phyloP scores from a whole-genome alignment of 164 flowering plant species.

The Stephania cephalantha region DNA sequence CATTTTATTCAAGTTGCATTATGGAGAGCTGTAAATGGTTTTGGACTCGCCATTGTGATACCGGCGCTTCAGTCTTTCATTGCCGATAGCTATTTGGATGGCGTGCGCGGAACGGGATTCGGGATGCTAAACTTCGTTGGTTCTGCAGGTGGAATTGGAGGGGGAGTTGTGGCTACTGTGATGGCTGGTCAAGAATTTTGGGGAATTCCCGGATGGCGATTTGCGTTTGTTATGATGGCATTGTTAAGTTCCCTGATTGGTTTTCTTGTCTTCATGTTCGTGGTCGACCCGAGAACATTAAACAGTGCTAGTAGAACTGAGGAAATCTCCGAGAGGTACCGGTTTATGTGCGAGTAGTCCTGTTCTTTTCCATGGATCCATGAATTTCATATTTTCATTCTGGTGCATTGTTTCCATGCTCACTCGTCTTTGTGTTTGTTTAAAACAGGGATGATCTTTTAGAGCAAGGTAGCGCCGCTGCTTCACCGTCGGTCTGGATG shows the following conservation, averaged over 20 bases:
- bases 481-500: conserved; percentile 45
- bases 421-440: neutral
- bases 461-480: conserved; percentile 26
- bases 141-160: conserved; percentile 82
- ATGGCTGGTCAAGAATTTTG: conserved; percentile 79
- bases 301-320: conserved; percentile 9
- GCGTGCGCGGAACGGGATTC: conserved; percentile 82
- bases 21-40: conserved; percentile 89
- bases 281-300: conserved; percentile 61
- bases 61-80: conserved; percentile 95
- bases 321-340: conserved; percentile 45
- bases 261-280: conserved; percentile 65
- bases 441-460: conserved; percentile 40
- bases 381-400: neutral
- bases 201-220: conserved; percentile 87
- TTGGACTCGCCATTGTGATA: conserved; percentile 94
- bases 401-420: neutral
- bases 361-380: neutral
- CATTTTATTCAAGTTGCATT: conserved; percentile 70
- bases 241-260: conserved; percentile 68
- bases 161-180: conserved; percentile 82
- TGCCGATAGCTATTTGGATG: conserved; percentile 84
- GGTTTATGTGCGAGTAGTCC: neutral
- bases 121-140: conserved; percentile 76
- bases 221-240: conserved; percentile 81